These are phyloP conservation scores for Fraxinus albicans DNA, from an alignment of 305 asterid genomes.

Conservation along the genomic window DNA sequence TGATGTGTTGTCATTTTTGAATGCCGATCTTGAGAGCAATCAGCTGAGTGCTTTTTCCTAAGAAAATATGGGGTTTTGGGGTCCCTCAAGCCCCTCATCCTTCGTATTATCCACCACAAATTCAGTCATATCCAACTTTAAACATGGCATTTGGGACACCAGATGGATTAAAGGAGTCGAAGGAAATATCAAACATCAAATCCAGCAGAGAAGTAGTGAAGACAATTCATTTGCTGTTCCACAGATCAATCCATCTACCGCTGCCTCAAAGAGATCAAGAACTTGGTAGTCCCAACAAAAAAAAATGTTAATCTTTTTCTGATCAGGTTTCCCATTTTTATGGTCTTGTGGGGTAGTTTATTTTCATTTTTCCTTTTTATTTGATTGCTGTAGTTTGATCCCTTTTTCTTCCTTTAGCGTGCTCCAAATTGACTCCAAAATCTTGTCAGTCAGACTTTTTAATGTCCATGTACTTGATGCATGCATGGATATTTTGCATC, in stretches of 20 bases:
- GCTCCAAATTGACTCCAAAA: slow-evolving; percentile 4
- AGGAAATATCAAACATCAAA: slow-evolving; percentile 33
- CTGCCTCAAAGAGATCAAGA: slow-evolving; percentile 47
- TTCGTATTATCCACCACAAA: slow-evolving; percentile 28
- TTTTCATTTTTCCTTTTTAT: neutral
- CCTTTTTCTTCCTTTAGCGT: neutral
- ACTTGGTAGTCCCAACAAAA: slow-evolving; percentile 28
- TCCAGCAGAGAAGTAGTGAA: slow-evolving; percentile 41
- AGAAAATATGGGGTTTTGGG: slow-evolving; percentile 58
- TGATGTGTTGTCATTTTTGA: slow-evolving; percentile 53
- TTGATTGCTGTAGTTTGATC: neutral
- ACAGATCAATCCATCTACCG: slow-evolving; percentile 48
- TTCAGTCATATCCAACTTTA: slow-evolving; percentile 34
- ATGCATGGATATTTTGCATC: slow-evolving; percentile 13
- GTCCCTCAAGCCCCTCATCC: slow-evolving; percentile 56
- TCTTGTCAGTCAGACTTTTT: neutral
- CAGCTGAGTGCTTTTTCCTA: slow-evolving; percentile 30
- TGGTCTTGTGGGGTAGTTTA: neutral
- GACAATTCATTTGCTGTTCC: slow-evolving; percentile 74
- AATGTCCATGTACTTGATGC: slow-evolving; percentile 13
- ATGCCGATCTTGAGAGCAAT: slow-evolving; percentile 33
- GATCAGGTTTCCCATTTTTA: slow-evolving; percentile 17
- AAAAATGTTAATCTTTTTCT: neutral
- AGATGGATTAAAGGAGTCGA: slow-evolving; percentile 39
- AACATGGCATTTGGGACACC: slow-evolving; percentile 44